Evolutionary conservation across 345 rosid genomes (phyloP), one percentile per base, ranked within the genome.

Genomic region (Citrus inodora): DNA sequence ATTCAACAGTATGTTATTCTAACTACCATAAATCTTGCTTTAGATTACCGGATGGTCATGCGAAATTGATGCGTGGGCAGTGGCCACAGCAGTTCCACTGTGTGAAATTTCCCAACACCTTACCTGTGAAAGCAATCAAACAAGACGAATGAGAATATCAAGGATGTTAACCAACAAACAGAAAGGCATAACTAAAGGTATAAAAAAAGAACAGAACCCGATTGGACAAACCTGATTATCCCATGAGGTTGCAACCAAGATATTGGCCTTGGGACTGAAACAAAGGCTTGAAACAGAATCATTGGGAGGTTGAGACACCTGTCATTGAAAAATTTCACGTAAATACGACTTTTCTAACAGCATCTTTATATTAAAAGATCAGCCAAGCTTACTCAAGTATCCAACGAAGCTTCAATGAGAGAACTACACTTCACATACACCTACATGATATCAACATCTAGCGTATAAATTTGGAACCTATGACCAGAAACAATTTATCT

Each of bases 191-290:
- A 21, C 27, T 27, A 5, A 53, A 76, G 17, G 16, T 27, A 40
- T 32, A 25, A 22, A 37, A 67, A 74, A 67, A 33, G 28, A 58
- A 42, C 10, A 32, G 13, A 65, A 30, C 30, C 56, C 24, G 64
- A 51, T 3, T 25, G 35, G 21, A 77, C 81, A 67, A 75, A 97
- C 99, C 97, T 97, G 98, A 81, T 92, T 97, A 85, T 97, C 99
- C 99, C 99, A 94, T 38, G 99, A 94, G 79, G 97, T 91, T 27
- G 98, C 98, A 33, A 94, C 90, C 83, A 97, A 87, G 71, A 88
- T 81, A 80, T 97, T 95, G 37, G 95, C 99, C 84, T 89, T 92
- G 56, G 99, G 94, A 87, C 98, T 94, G 89, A 97, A 97, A 81
- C 87, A 65, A 70, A 97, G 95, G 79, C 98, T 97, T 6, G 97